These are phyloP conservation scores for Hymenoscyphus linearis DNA, from an alignment of 2,329 filamentous ascomycete genomes.

Conservation along the genomic window DNA sequence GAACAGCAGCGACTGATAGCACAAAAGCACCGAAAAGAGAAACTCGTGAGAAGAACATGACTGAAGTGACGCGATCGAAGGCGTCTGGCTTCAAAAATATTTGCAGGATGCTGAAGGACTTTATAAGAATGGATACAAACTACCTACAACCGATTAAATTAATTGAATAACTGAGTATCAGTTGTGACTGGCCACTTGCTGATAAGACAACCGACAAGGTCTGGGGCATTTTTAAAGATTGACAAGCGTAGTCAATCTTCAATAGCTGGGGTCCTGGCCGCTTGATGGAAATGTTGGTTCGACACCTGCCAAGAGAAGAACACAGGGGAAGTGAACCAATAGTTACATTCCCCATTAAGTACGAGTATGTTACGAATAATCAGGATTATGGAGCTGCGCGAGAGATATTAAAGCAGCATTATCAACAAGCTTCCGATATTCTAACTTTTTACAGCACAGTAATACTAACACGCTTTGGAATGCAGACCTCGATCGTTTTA, in stretches of 20 bases:
- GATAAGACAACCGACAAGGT: not conserved
- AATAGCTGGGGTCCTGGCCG: not conserved
- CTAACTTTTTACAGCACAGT: too few species aligned
- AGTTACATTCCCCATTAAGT: not conserved
- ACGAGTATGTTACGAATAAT: not conserved
- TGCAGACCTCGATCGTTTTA: too few species aligned
- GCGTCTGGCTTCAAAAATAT: not conserved
- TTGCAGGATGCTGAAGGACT: not conserved
- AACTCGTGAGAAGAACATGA: constrained; percentile 18
- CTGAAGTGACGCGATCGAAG: not conserved
- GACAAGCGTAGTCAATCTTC: not conserved
- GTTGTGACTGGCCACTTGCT: not conserved
- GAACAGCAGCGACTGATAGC: constrained; percentile 12
- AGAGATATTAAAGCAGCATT: too few species aligned
- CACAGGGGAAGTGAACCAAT: not conserved
- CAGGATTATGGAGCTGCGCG: too few species aligned
- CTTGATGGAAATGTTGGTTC: not conserved
- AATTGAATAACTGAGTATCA: not conserved
- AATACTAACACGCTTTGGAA: too few species aligned
- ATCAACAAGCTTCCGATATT: too few species aligned
- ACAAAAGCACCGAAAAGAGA: constrained; percentile 13
- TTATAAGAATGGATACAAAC: not conserved
- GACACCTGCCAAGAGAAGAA: not conserved
- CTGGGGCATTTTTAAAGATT: not conserved
- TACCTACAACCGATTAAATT: not conserved